Percentiles rank a stretch among this genome's conserved stretches.
Evolutionary conservation across 768 basidiomycete species (phyloP).

Genomic region (Amylocystis lapponica): DNA sequence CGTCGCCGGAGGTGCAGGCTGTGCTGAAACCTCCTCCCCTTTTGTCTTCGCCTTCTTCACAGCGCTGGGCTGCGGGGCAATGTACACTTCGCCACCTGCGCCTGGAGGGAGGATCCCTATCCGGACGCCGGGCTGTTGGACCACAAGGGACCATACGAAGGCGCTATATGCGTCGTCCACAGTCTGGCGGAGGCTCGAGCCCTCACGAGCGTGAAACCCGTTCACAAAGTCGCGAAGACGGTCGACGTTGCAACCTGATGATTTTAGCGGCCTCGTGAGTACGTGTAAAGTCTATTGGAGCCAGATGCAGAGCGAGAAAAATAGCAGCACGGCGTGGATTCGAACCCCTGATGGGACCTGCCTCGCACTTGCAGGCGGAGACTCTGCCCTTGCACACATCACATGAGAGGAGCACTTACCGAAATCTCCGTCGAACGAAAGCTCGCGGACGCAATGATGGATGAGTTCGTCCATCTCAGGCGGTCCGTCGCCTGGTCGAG

Average conservation of each 20-base stretch:
- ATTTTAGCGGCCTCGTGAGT: conserved; percentile 1
- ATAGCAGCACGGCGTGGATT: conserved; percentile 14
- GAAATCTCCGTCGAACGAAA: conserved; percentile 86
- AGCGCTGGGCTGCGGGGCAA: conserved; percentile 70
- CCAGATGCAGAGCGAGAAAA: conserved; percentile 1
- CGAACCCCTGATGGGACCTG: conserved; percentile 22
- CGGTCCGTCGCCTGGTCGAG: too few relatives aligned
- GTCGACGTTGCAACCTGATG: conserved; percentile 74
- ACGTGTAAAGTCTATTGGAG: neutral
- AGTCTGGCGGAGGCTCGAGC: conserved; percentile 40
- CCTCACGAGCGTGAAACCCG: conserved; percentile 52
- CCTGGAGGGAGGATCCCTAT: conserved; percentile 67
- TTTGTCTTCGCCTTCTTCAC: conserved; percentile 59
- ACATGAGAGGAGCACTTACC: conserved; percentile 58
- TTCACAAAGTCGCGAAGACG: conserved; percentile 65
- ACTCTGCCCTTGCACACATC: too few relatives aligned
- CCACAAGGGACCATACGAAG: conserved; percentile 78
- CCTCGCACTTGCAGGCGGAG: neutral
- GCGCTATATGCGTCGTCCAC: conserved; percentile 72
- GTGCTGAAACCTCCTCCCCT: conserved; percentile 42
- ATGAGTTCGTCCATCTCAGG: conserved; percentile 75
- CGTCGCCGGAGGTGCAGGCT: conserved; percentile 30
- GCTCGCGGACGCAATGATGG: conserved; percentile 77
- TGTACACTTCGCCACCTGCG: conserved; percentile 59
- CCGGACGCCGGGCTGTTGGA: conserved; percentile 66